These are phyloP conservation scores for Psophocarpus tetragonolobus DNA, from an alignment of 306 rosid genomes.

Conservation along the genomic window DNA sequence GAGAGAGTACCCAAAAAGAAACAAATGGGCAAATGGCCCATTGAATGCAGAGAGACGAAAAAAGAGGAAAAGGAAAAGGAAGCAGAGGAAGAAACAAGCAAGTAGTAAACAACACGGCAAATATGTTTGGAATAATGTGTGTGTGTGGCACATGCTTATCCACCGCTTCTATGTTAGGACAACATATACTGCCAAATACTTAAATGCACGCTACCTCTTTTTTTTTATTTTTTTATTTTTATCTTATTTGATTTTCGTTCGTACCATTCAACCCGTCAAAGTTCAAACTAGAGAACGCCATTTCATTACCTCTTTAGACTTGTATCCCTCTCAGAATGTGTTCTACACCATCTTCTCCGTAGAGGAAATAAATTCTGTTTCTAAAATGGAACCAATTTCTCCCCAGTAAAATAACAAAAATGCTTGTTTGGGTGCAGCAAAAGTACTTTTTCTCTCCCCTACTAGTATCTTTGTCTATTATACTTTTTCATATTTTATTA, in stretches of 20 bases:
- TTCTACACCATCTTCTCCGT: background rate
- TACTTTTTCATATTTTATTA: background rate
- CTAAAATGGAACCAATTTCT: constrained; percentile 5
- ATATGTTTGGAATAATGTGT: constrained; percentile 39
- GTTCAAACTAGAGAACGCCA: background rate
- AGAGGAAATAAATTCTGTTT: background rate
- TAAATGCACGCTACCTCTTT: constrained; percentile 44
- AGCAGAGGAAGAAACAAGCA: constrained; percentile 16
- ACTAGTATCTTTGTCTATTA: background rate
- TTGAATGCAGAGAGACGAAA: constrained; percentile 14
- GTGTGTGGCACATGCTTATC: constrained; percentile 66
- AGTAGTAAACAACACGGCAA: constrained; percentile 62
- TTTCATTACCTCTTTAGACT: background rate
- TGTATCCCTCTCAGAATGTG: background rate
- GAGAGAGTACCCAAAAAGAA: constrained; percentile 16
- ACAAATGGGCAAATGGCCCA: constrained; percentile 30
- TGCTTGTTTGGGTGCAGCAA: constrained; percentile 15
- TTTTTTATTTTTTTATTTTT: background rate
- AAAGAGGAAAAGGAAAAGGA: constrained; percentile 7
- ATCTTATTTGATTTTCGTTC: background rate
- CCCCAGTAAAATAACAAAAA: background rate
- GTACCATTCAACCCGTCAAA: background rate
- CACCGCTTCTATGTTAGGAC: constrained; percentile 47
- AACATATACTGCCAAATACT: constrained; percentile 45
- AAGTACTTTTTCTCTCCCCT: background rate